Percentiles rank a stretch among this genome's conserved stretches.
Conservation (phyloP, 2,329 filamentous ascomycete species). For the Chaetothyriales sp. region DNA sequence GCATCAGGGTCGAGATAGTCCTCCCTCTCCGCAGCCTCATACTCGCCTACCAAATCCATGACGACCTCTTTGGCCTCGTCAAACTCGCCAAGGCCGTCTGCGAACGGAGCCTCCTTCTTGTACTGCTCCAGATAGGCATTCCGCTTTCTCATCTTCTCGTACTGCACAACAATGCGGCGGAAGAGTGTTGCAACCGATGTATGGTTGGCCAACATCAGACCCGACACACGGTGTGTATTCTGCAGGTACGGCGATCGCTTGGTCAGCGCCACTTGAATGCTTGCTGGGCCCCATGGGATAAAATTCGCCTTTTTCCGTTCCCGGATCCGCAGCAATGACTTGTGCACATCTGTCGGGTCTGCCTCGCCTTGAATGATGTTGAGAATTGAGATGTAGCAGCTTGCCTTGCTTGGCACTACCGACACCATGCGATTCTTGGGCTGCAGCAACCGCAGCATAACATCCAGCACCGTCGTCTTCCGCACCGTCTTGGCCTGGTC, state of each 20-base stretch:
- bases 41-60: conserved; percentile 79
- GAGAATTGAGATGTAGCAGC: conserved; percentile 96
- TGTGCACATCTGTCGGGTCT: conserved; percentile 94
- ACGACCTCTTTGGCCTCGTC: conserved; percentile 90
- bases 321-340: conserved; percentile 88
- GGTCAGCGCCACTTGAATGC: conserved; percentile 91
- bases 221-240: conserved; percentile 86
- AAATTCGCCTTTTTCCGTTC: conserved; percentile 90
- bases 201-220: conserved; percentile 95
- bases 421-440: conserved; percentile 99
- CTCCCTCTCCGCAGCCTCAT: conserved; percentile 83
- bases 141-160: conserved; percentile 85
- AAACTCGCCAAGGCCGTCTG: conserved; percentile 84
- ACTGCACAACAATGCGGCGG: conserved; percentile 82
- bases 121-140: conserved; percentile 95
- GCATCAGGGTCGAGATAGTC: conserved; percentile 71
- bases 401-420: conserved; percentile 86
- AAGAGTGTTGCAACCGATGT: conserved; percentile 95
- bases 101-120: conserved; percentile 87
- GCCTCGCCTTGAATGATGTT: conserved; percentile 99
- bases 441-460: conserved; percentile 89
- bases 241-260: conserved; percentile 94
- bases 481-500: conserved; percentile 95
- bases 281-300: conserved; percentile 95
- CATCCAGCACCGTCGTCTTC: conserved; percentile 94